A percentile compares a stretch with the other conserved stretches of the same genome.
Conservation (phyloP, 1,284 basidiomycete genomes). For the Ceratobasidium sp. region DNA sequence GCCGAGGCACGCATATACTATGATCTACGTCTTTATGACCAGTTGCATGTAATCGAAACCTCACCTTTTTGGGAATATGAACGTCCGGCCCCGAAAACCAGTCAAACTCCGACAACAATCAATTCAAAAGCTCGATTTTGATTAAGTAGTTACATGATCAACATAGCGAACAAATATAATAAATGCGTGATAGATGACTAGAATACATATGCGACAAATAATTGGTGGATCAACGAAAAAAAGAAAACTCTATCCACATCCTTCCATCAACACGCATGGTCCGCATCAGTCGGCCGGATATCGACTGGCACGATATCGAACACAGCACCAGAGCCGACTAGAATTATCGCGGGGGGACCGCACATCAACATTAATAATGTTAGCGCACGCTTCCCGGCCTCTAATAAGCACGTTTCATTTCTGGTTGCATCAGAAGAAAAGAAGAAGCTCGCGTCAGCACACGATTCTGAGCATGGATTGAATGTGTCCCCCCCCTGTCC, state of each 20-base stretch:
- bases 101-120: no score
- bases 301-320: not conserved
- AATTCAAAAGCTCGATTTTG: not conserved
- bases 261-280: not conserved
- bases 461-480: constrained; percentile 18
- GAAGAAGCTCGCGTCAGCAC: not conserved
- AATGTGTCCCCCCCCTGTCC: not conserved
- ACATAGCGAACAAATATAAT: not conserved
- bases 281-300: not conserved
- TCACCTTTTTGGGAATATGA: not conserved
- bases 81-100: no score
- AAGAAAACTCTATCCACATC: constrained; percentile 13
- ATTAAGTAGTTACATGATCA: not conserved
- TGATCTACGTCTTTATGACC: no score
- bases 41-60: not conserved
- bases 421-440: constrained; percentile 39
- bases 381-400: not conserved
- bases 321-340: constrained; percentile 3
- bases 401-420: constrained; percentile 22
- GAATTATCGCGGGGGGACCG: not conserved
- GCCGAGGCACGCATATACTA: no score
- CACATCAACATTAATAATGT: not conserved
- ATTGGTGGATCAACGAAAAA: constrained; percentile 1
- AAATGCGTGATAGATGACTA: constrained; percentile 29
- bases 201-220: constrained; percentile 28